phyloP scores from a whole-genome alignment of 2,329 filamentous ascomycete genomes.

The Fusarium chaquense region DNA sequence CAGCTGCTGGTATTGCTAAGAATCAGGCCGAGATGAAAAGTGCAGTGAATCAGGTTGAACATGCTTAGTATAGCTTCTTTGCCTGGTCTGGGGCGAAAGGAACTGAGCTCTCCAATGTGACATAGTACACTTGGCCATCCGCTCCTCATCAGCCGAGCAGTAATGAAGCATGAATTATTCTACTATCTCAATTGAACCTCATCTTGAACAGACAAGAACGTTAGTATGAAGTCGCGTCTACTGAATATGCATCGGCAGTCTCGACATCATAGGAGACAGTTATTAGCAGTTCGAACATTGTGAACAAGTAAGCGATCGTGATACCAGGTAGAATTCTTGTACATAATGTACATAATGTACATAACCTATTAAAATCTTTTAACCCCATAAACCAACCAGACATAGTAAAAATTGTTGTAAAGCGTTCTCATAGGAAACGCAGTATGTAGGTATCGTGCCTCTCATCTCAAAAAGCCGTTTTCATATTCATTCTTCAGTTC shows the following conservation, averaged over 20 bases:
- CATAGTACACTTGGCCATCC: background rate
- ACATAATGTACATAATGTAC: background rate
- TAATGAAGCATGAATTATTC: background rate
- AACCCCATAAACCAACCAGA: background rate
- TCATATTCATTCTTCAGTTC: background rate
- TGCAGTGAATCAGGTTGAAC: constrained; percentile 29
- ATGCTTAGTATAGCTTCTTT: constrained; percentile 4
- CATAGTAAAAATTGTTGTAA: background rate
- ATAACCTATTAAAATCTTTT: background rate
- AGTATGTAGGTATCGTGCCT: background rate
- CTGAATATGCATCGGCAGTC: accelerated
- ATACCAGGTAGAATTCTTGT: background rate
- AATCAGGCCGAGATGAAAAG: constrained; percentile 38
- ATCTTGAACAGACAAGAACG: background rate
- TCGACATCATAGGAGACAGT: background rate
- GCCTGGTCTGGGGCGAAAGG: background rate
- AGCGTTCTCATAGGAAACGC: background rate
- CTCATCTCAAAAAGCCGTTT: constrained; percentile 1
- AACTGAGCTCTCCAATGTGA: background rate
- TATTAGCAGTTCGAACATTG: accelerated
- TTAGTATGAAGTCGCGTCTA: background rate
- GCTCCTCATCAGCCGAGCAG: background rate
- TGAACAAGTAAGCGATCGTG: background rate
- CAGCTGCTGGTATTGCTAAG: constrained; percentile 40
- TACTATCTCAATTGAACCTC: background rate